Base-by-base conservation (phyloP, 129 eudicot species). In the Lactuca saligna region DNA sequence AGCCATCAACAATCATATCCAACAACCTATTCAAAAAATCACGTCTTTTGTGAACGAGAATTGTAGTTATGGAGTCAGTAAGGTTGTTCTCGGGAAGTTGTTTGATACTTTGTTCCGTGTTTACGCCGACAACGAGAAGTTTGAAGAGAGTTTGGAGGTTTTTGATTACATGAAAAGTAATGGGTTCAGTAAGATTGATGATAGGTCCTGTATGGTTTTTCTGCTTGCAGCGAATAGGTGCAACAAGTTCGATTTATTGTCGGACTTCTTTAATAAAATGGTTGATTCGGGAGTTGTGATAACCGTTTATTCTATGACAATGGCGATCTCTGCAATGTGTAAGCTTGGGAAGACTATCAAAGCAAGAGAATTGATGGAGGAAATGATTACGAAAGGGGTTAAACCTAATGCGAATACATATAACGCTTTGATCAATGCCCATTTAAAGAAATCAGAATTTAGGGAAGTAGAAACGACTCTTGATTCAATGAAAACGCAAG, bases 161-260 rank as follows among this genome's bases (percentile, higher is more conserved):
- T 93, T 89, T 63, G 86, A 89, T 49, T 71, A 79, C 57, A 79
- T 87, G 99, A 72, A 48, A n/a, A 76, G 69, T 65, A 75, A 78
- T 38, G 88, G 82, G 77, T 82, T 85, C 64, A 31, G 71, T 76
- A 70, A 46, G 74, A 83, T 89, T 58, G 95, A 87, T 62, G 95
- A 93, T 63, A 82, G 90, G 72, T 85, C 91, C 66, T 93, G 98
- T 78, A 93, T 85, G 97, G 88, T 87, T 48, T 89, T 82, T 66
- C 80, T 93, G 73, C 82, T 86, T 78, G 91, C 92, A 0, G 51
- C 91, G 7, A 93, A 87, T 76, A 87, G 80, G 38, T 59, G 79
- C 48, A 54, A 67, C 5, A 65, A 78, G 37, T 73, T 66, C 35
- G 95, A 83, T 16, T 41, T 48, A 3, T 44, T 89, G 65, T 72